Evolutionary conservation across 495 filamentous ascomycete genomes (phyloP), one percentile per base, ranked within the genome.

Genomic region (Hamigera avellanea): DNA sequence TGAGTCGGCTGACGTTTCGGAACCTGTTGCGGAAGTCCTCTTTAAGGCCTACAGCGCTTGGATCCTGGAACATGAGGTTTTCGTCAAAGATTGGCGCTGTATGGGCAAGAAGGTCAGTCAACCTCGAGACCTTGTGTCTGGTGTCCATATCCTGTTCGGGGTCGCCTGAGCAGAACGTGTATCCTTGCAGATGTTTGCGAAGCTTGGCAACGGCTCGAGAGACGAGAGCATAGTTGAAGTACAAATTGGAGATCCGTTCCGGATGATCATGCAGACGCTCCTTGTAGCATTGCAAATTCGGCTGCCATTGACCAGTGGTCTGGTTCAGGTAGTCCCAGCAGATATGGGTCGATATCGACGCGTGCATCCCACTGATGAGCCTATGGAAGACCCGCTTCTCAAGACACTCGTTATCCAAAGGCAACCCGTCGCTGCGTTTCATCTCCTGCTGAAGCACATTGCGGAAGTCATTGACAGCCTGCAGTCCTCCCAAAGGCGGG

Each of bases 1-100:
- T 98, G 47, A 96, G 64, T 14, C 91, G 76, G 45, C 81, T 87
- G 36, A 98, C 86, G 45, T 98, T 98, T 45, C 91, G 75, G 73
- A 98, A 96, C 10, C 91, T 83, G 53, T 93, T 89, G 46, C 85
- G 81, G 72, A 98, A 98, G 53, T 98, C 91, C 54, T 96, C 93
- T 54, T 95, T 96, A 26, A 96, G 67, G 21, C 78, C 81, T 41
- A 81, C 75, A 40, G 78, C 76, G 40, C 53, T 54, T 8, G 69
- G 59, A 28, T 71, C 69, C 42, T 72, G 68, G 61, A 98, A 98
- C 91, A 98, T 96, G 36, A 85, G 62, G 45, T 72, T 76, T 64
- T 98, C 91, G 53, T 98, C 89, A 55, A 95, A 96, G 49, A 95
- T 93, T 33, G 76, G 74, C 1, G 80, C 75, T 4, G 72, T 75